Evolutionary conservation across 306 rosid genomes (phyloP), one percentile per base, ranked within the genome.

Genomic region (Castanea sativa): DNA sequence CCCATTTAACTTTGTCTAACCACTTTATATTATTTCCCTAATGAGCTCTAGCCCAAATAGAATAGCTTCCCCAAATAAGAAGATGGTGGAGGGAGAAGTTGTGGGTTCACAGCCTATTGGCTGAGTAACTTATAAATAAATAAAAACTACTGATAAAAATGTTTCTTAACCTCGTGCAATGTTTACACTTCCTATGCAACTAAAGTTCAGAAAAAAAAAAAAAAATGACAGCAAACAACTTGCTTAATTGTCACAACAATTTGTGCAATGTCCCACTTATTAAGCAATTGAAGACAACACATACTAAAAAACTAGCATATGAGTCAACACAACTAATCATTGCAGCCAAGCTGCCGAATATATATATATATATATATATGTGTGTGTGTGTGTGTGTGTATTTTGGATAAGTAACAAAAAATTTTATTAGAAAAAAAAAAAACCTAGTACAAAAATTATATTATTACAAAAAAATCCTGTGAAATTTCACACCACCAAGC

Each of bases 181-280:
- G 72, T 68, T 18, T 68, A 45, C 25, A 68, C 25, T 68, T 3
- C 72, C 52, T 8, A 35, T 21, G 12, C 51, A 68, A 68, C 72
- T 10, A 68, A 67, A 67, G 23, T 67, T 67, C 1, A 19, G 25
- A 67, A 19, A 25, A 25, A 67, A 19, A 67, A 19, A 16, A 33
- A 67, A 67, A 32, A 20, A 67, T 18, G 43, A 73, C 78, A 60
- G 52, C 68, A 55, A 74, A 75, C 32, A 79, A 32, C 73, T 74
- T 71, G 29, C 73, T 32, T 16, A 16, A 49, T 35, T 57, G 79
- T 43, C 11, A 61, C 1, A 43, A 59, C 73, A 71, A 45, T 51
- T 78, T 73, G 69, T 15, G 10, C 72, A 58, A 78, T 61, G 57
- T 64, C 80, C 49, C 82, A 60, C 20, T 59, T 55, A 14, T 55